Evolutionary conservation across 1,284 basidiomycete genomes (phyloP).

Genomic region (Tetrapyrgos nigripes): DNA sequence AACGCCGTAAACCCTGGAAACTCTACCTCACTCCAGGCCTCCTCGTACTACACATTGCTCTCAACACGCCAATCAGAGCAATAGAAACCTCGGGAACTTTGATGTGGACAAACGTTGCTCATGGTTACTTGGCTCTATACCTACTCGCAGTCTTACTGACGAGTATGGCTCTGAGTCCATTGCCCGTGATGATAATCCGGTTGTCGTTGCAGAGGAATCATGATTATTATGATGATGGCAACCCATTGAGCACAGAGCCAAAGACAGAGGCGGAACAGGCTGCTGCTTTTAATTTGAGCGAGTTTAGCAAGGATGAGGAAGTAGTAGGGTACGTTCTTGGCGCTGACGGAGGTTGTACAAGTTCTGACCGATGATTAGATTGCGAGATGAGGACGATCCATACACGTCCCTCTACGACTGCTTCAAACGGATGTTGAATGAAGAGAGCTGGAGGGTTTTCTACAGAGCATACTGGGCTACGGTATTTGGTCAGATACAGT

Average conservation of each 20-base stretch:
- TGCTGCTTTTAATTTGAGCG: neutral
- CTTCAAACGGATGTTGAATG: neutral
- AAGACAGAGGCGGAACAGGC: neutral
- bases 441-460: neutral
- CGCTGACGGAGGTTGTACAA: too few relatives aligned
- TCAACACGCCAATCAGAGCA: neutral
- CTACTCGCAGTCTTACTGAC: neutral
- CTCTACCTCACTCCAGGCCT: neutral
- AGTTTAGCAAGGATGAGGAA: neutral
- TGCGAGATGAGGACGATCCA: neutral
- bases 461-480: neutral
- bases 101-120: neutral
- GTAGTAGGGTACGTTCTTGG: neutral
- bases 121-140: neutral
- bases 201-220: neutral
- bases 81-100: neutral
- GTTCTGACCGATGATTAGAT: too few relatives aligned
- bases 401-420: neutral
- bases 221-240: neutral
- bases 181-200: neutral
- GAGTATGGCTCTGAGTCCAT: neutral
- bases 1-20: neutral
- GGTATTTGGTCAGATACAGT: neutral
- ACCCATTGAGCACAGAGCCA: neutral
- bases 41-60: neutral